Percentiles rank a stretch among this genome's conserved stretches.
These are phyloP conservation scores for Silene conica DNA, from an alignment of 148 eudicot genomes.

Conservation along the genomic window DNA sequence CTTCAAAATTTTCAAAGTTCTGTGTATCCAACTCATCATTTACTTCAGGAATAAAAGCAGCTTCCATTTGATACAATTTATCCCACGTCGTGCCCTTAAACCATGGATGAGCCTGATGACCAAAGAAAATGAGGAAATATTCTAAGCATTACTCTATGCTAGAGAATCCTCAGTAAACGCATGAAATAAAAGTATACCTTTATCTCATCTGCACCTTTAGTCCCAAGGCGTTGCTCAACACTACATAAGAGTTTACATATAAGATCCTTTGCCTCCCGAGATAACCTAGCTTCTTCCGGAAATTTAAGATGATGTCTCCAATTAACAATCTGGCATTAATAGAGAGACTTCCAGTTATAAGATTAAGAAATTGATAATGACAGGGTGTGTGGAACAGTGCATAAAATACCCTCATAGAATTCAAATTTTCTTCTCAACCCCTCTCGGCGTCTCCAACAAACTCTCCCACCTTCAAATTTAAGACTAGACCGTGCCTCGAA, in stretches of 20 bases:
- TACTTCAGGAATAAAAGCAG: constrained; percentile 98
- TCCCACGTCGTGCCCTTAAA: constrained; percentile 84
- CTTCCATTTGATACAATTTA: constrained; percentile 78
- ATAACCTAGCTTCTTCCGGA: constrained; percentile 94
- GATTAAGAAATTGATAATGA: not conserved
- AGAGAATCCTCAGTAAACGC: not conserved
- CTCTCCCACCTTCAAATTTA: not conserved
- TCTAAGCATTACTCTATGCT: not conserved
- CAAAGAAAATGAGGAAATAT: constrained; percentile 10
- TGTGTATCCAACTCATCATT: constrained; percentile 97
- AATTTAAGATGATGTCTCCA: constrained; percentile 97
- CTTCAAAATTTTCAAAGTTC: constrained; percentile 94
- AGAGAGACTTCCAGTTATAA: not conserved
- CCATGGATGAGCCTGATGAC: constrained; percentile 84
- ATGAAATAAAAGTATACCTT: constrained; percentile 48
- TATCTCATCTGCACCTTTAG: constrained; percentile 90
- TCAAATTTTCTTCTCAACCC: not conserved
- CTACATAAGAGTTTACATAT: constrained; percentile 86
- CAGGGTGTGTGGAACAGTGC: not conserved
- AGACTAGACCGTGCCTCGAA: not conserved
- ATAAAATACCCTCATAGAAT: not conserved
- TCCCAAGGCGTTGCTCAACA: constrained; percentile 89
- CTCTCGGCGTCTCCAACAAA: not conserved
- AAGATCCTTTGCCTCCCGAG: constrained; percentile 96
- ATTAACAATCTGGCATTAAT: constrained; percentile 69